Percentiles rank a stretch among this genome's conserved stretches.
phyloP scores from a whole-genome alignment of 2,329 filamentous ascomycete species.

The Colletotrichum graminicola region DNA sequence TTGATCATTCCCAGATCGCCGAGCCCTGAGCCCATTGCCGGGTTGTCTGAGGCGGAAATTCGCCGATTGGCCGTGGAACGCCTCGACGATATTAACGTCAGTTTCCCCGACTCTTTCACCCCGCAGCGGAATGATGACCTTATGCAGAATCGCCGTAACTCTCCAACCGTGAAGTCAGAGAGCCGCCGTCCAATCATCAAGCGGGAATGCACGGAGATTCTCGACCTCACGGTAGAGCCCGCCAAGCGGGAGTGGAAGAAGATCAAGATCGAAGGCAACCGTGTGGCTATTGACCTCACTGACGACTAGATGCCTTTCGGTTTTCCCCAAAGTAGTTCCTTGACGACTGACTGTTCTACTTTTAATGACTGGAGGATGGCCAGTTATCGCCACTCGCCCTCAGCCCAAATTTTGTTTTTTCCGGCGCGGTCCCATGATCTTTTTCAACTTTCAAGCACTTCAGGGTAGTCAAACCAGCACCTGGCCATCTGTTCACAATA shows the following conservation, averaged over 20 bases:
- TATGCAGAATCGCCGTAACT: conserved; percentile 5
- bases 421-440: background rate
- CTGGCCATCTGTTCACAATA: background rate
- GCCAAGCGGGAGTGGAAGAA: conserved; percentile 40
- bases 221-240: conserved; percentile 36
- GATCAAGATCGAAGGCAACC: conserved; percentile 33
- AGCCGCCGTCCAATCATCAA: conserved; percentile 25
- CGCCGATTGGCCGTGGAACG: conserved; percentile 37
- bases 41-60: conserved; percentile 36
- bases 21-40: conserved; percentile 33
- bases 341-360: background rate
- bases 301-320: conserved; percentile 27
- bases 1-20: conserved; percentile 43
- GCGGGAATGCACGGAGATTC: conserved; percentile 35
- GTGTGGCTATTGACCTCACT: conserved; percentile 41
- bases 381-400: too few species aligned
- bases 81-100: conserved; percentile 32
- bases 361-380: background rate
- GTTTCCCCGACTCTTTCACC: background rate
- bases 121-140: background rate
- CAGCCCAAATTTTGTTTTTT: background rate
- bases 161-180: conserved; percentile 33
- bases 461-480: too few species aligned
- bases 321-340: background rate
- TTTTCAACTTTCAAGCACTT: background rate